Evolutionary conservation across 2,329 filamentous ascomycete species (phyloP), one percentile per base, ranked within the genome.

Genomic region (Blastomyces gilchristii): DNA sequence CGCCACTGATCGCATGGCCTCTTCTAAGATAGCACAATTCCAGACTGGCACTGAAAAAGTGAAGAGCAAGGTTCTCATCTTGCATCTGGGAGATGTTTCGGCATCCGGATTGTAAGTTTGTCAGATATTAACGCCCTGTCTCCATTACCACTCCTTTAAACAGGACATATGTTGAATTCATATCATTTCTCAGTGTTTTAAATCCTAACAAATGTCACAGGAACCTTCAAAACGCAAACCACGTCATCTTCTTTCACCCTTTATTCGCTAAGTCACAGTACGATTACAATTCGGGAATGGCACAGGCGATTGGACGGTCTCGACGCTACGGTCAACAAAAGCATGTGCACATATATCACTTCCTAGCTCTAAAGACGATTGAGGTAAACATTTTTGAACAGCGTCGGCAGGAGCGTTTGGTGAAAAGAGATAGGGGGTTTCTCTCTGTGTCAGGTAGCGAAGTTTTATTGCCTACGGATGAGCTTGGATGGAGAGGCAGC

Each of bases 211-310:
- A 45, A 66, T 63, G 9, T 49, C 52, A 47, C 58, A 84, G 82
- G 11, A 88, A 89, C 66, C 72, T 89, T 1, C 82, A 84, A 57
- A 80, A 79, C 49, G 85, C 85, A 0, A 87, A 87, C 65, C 84
- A 88, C 63, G 75, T 88, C 45, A 79, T 89, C 41, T 88, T 89
- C 70, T 71, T 87, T 2, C 79, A 81, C 0, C 85, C 85, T 0
- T 71, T 85, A 9, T 72, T 84, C 0, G 74, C 78, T 0, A 69
- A 75, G 45, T 79, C 77, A 0, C 79, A 83, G 57, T 79, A 83
- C 54, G 75, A 79, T 5, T 88, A 86, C 68, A 77, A 83, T 0
- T 77, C 82, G 0, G 78, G 80, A 0, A 87, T 87, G 81, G 81
- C 78, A 0, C 86, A 89, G 65, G 85, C 85, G 0, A 83, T 87